phyloP scores from a whole-genome alignment of 2,329 filamentous ascomycete species.

The Clarireedia paspali region DNA sequence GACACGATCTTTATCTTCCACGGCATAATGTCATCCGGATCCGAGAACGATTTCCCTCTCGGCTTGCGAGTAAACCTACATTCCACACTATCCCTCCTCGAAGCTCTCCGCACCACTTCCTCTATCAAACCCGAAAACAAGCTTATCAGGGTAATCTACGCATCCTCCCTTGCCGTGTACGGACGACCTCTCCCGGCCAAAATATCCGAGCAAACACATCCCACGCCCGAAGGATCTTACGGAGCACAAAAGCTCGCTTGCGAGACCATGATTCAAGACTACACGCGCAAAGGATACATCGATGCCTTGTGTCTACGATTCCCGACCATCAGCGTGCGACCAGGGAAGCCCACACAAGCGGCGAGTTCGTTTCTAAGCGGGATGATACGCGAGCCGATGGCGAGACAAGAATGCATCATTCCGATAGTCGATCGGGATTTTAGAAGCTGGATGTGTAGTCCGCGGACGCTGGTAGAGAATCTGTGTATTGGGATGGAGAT shows the following conservation, averaged over 20 bases:
- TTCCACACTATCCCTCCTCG: slow-evolving; percentile 45
- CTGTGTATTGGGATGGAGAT: slow-evolving; percentile 37
- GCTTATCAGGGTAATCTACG: slow-evolving; percentile 47
- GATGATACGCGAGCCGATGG: slow-evolving; percentile 53
- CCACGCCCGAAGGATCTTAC: slow-evolving; percentile 51
- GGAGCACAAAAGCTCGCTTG: slow-evolving; percentile 56
- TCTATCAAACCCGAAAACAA: slow-evolving; percentile 19
- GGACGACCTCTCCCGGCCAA: slow-evolving; percentile 42
- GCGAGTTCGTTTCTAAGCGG: slow-evolving; percentile 54
- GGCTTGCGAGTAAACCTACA: slow-evolving; percentile 51
- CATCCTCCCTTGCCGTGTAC: slow-evolving; percentile 53
- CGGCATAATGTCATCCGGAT: slow-evolving; percentile 56
- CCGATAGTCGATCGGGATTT: slow-evolving; percentile 44
- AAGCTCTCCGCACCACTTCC: slow-evolving; percentile 35
- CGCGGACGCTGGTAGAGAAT: slow-evolving; percentile 44
- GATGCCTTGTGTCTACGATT: slow-evolving; percentile 50
- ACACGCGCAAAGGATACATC: slow-evolving; percentile 46
- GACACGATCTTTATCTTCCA: slow-evolving; percentile 51
- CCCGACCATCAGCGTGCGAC: slow-evolving; percentile 53
- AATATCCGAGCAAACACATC: slow-evolving; percentile 37
- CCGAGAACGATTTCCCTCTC: slow-evolving; percentile 50
- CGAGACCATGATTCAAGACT: slow-evolving; percentile 51
- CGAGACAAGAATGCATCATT: slow-evolving; percentile 45
- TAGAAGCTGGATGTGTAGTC: slow-evolving; percentile 46
- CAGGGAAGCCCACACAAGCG: slow-evolving; percentile 51